Base-by-base conservation (phyloP, 1,139 yeast species). In the Hanseniaspora gamundiae region DNA sequence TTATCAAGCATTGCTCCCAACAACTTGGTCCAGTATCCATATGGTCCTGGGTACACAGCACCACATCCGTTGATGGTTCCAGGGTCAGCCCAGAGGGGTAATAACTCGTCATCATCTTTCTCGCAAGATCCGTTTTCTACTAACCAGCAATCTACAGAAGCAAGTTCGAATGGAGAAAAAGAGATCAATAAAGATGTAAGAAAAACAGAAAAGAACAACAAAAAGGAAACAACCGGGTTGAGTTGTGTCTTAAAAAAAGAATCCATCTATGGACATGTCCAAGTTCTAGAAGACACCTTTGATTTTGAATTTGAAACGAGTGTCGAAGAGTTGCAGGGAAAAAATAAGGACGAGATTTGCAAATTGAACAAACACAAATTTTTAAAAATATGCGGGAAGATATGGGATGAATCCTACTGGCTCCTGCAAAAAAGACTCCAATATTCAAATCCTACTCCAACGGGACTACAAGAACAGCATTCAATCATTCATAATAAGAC, bases 361-460 rank as follows among this genome's bases (percentile, higher is more conserved):
- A 31, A 41, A 20, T 14, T 55, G 17, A 60, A 59, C 48, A 59
- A 59, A 48, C 58, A 54, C 42, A 56, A 58, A 53, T 60, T 60
- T 41, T 47, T 60, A 50, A 58, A 58, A 45, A 58, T 60, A 20
- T 60, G 65, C 47, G 59, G 57, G 45, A 59, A 60, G 45, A 53
- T 59, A 6, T 60, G 64, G 64, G 56, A 58, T 40, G 64, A 44
- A 24, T 29, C 42, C 6, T 35, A 31, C 19, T 41, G 46, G 42
- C 16, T 44, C n/a, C 24, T 29, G 20, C 30, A 41, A 14, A 41
- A 44, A 20, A 26, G 46, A 38, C 24, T 33, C 16, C 38, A 39
- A 13, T 43, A 35, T 19, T 38, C 41, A 8, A 35, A 28, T 11
- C 29, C 35, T 2, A 33, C 42, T 7, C 33, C 42, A 5, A 26